Base-by-base conservation (phyloP, 2,329 filamentous ascomycete species). In the Colletotrichum higginsianum region DNA sequence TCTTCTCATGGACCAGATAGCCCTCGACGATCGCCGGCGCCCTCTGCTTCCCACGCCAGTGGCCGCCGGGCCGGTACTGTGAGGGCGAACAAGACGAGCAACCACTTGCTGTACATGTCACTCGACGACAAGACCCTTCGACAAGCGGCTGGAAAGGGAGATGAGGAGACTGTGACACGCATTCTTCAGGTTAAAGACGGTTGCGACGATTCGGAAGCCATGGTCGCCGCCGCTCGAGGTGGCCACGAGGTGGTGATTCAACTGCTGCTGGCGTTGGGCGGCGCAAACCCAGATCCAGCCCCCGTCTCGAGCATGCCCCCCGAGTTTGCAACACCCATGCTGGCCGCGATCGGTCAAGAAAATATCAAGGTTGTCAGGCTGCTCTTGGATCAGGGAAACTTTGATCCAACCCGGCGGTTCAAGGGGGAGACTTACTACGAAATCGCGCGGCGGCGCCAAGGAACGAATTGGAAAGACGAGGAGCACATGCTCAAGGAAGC, bases 401-500 rank as follows among this genome's bases (percentile, higher is more conserved):
- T 98, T 79, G 92, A 99, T 76, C 95, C 96, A 0, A 94, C 94
- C 0, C 90, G 92, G 68, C 88, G 91, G 35, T 92, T 91, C 75
- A 91, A 91, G 75, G 94, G 94, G 26, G 90, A 93, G 76, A 92
- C 93, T 0, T 99, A 98, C 80, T 93, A 91, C 77, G 95, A 99
- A 74, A 91, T 98, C 73, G 94, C 96, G 2, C 90, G 92, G 76
- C 91, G 94, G 58, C 91, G 94, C 50, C 91, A 91, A 75, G 96
- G 96, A 0, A 94, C 95, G 9, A 93, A 94, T 72, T 98, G 95
- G 94, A 92, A 96, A 79, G 91, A 96, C 73, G 96, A 99, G 80
- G 91, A 93, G 74, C 89, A 94, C 53, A 85, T 97, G 66, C 82
- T 99, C 60, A 95, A 95, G 79, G 88, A 91, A 49, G 90, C 93